A percentile compares a stretch with the other conserved stretches of the same genome.
These are phyloP conservation scores for Reticulascus tulasneorum DNA, from an alignment of 2,329 filamentous ascomycete species.

Conservation along the genomic window DNA sequence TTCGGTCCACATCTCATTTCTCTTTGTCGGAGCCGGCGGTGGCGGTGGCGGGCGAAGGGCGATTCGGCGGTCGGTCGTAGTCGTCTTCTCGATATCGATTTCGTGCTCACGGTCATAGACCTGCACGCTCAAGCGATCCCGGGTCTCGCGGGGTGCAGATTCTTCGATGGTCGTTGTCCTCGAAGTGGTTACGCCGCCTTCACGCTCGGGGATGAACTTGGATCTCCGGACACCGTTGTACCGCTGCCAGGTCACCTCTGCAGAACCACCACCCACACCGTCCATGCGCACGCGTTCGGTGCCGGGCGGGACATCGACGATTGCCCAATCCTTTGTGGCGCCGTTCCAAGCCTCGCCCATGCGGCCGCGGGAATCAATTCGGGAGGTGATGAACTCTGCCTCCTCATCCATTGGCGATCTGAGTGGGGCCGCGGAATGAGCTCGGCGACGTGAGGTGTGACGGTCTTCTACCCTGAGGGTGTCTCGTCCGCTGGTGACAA, in stretches of 20 bases:
- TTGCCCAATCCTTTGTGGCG: conserved; percentile 72
- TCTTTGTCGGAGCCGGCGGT: conserved; percentile 38
- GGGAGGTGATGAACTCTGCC: conserved; percentile 55
- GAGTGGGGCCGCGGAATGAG: conserved; percentile 46
- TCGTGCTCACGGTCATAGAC: conserved; percentile 43
- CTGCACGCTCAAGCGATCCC: conserved; percentile 40
- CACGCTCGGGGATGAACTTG: conserved; percentile 68
- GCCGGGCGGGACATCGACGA: conserved; percentile 80
- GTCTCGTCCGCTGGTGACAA: conserved; percentile 56
- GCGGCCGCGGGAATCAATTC: conserved; percentile 57
- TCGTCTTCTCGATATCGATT: conserved; percentile 52
- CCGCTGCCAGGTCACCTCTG: conserved; percentile 74
- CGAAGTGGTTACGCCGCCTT: too few relatives aligned
- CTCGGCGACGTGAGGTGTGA: conserved; percentile 40
- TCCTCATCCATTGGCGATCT: conserved; percentile 51
- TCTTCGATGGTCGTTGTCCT: conserved; percentile 22
- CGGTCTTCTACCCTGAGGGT: conserved; percentile 41
- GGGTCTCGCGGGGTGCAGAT: conserved; percentile 26
- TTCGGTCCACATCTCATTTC: conserved; percentile 85
- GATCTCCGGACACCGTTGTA: conserved; percentile 75
- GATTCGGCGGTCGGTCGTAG: conserved; percentile 47
- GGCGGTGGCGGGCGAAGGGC: conserved; percentile 31
- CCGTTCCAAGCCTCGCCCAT: conserved; percentile 72
- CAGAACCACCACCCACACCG: conserved; percentile 67
- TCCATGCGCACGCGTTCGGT: conserved; percentile 82